Evolutionary conservation across 2,329 filamentous ascomycete species (phyloP).

Genomic region (Dryadomyces sulphureus): DNA sequence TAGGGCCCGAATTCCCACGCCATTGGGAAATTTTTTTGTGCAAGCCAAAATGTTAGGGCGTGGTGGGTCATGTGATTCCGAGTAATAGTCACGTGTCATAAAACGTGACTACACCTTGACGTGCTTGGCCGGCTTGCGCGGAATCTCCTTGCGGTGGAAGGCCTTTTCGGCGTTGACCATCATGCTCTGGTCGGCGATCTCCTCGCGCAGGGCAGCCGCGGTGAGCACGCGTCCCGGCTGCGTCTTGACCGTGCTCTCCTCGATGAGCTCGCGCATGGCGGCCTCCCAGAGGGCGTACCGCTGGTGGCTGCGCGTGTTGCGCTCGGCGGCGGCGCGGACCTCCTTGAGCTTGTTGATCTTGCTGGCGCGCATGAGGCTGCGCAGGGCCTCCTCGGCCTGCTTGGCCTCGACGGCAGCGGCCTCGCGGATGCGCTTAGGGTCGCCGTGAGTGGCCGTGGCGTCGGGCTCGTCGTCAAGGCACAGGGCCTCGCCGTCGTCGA

Average conservation of each 20-base stretch:
- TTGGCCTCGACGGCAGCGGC: conserved; percentile 45
- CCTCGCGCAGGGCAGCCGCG: conserved; percentile 18
- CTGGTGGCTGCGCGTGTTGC: conserved; percentile 34
- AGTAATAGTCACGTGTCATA: neutral
- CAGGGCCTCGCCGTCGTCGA: conserved; percentile 16
- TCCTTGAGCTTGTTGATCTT: conserved; percentile 53
- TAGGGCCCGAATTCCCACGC: conserved; percentile 1
- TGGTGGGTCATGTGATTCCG: conserved; percentile 11
- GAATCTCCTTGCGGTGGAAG: conserved; percentile 38
- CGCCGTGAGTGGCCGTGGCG: conserved; percentile 17
- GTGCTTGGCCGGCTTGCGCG: conserved; percentile 25
- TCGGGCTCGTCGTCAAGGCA: conserved; percentile 2
- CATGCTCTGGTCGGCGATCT: conserved; percentile 49
- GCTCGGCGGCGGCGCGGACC: conserved; percentile 39
- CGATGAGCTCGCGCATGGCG: conserved; percentile 42
- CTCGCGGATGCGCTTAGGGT: conserved; percentile 43
- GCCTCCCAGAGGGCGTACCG: conserved; percentile 46
- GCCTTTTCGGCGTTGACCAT: conserved; percentile 44
- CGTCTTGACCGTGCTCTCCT: conserved; percentile 14
- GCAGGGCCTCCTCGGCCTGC: conserved; percentile 46
- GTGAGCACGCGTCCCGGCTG: conserved; percentile 1
- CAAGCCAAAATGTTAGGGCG: conserved; percentile 12
- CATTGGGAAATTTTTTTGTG: conserved; percentile 9
- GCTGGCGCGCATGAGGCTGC: conserved; percentile 43
- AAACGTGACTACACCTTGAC: neutral